Base-by-base conservation (phyloP, 2,329 filamentous ascomycete species). In the Leptographium galeiforme region DNA sequence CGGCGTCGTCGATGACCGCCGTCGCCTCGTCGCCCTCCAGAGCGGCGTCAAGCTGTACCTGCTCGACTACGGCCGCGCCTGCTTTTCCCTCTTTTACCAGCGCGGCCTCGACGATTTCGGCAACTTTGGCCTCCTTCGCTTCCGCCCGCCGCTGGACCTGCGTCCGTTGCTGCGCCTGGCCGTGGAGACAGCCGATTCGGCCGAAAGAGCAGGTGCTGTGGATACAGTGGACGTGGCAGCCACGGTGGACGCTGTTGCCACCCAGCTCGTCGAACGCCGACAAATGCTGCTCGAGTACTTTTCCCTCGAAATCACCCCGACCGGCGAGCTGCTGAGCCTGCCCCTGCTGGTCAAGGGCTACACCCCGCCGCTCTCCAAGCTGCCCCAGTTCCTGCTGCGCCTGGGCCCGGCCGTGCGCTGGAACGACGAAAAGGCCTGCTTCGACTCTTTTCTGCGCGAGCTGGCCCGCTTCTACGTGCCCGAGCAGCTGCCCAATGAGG, bases 251-350 rank as follows among this genome's bases (percentile, higher is more conserved):
- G 73, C 76, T 4, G 83, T 95, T 4, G 71, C 76, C 0, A 67
- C 74, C 2, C 83, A 89, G 59, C 73, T 97, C 3, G 75, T 94
- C 36, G 79, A 84, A 58, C 79, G 85, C 12, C 77, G 86, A 39
- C 85, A 91, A 62, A 94, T 98, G 87, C 77, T 98, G 1, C 73
- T 78, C 2, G 93, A 98, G 67, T 98, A 98, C 68, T 97, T 98
- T 67, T 85, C 84, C 1, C 71, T 98, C 46, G 83, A 91, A 53
- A 82, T 98, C 39, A 86, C 86, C 0, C 79, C 83, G 1, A 74
- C 85, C 0, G 91, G 90, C 13, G 79, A 91, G 52, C 72, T 98
- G 2, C 68, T 84, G 48, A 82, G 82, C 34, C 84, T 98, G 16
- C 94, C 93, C 0, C 73, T 98, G 10, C 73, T 98, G 39, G 68